Conservation (phyloP, 176 grass and related monocot genomes). For the Eremochloa ophiuroides region DNA sequence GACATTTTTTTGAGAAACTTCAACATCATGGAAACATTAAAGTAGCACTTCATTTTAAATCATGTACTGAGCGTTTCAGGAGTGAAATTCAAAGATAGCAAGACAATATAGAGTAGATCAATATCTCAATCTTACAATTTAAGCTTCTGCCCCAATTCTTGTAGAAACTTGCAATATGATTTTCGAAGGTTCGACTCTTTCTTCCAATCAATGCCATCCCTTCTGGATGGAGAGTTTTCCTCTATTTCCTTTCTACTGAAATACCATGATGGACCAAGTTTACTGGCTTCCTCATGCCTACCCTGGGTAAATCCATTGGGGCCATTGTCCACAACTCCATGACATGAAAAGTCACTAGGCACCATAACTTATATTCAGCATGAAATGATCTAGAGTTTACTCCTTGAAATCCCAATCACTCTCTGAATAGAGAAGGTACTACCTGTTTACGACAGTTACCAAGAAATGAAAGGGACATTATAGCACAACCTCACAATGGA, state of each 20-base stretch:
- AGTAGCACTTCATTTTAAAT: background rate
- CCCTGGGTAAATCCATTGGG: conserved; percentile 32
- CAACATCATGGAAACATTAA: background rate
- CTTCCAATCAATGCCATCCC: conserved; percentile 86
- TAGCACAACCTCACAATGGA: background rate
- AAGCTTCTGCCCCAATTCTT: conserved; percentile 91
- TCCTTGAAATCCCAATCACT: conserved; percentile 4
- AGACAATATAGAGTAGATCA: background rate
- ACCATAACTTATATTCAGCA: conserved; percentile 38
- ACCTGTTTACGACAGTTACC: background rate
- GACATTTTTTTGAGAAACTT: background rate
- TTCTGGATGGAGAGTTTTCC: conserved; percentile 85
- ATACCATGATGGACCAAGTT: conserved; percentile 83
- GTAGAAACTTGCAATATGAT: conserved; percentile 82
- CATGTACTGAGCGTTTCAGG: background rate
- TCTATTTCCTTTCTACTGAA: conserved; percentile 86
- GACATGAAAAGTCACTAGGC: conserved; percentile 39
- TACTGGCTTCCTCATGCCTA: conserved; percentile 34
- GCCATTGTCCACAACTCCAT: conserved; percentile 52
- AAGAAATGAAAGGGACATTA: too few relatives aligned
- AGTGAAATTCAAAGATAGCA: background rate
- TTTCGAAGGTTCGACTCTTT: conserved; percentile 74
- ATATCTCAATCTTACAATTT: conserved; percentile 83
- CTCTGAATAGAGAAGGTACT: conserved; percentile 4
- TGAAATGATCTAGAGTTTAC: conserved; percentile 19